Conservation (phyloP, 2,329 filamentous ascomycete genomes). For the Xylaria sp. region DNA sequence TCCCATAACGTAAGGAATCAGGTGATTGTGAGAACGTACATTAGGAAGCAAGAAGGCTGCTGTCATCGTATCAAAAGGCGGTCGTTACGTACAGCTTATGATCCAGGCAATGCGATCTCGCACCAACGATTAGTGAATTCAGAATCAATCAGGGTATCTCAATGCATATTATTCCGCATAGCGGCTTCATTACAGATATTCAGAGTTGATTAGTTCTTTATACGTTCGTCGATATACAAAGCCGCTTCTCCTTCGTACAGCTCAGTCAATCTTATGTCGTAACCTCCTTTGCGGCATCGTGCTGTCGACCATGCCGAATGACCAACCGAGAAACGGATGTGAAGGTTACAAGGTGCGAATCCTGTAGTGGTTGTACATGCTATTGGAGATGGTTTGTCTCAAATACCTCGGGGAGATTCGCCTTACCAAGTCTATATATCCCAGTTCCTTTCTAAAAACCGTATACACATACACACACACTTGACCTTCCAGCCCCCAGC, state of each 20-base stretch:
- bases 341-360: not conserved
- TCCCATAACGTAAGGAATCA: too few species aligned
- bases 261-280: not conserved
- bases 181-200: not conserved
- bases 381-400: slow-evolving; percentile 16
- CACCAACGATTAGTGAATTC: not conserved
- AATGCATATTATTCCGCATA: not conserved
- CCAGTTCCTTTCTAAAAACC: slow-evolving; percentile 3
- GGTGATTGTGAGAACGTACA: not conserved
- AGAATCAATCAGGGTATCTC: not conserved
- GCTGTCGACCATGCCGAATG: not conserved
- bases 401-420: not conserved
- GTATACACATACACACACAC: slow-evolving; percentile 4
- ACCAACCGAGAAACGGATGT: not conserved
- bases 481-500: not conserved
- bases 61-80: not conserved
- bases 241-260: not conserved
- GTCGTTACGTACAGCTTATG: not conserved
- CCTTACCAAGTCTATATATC: slow-evolving; percentile 17
- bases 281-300: not conserved
- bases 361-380: slow-evolving; percentile 16
- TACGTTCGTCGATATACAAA: not conserved
- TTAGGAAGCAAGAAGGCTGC: not conserved
- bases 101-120: not conserved
- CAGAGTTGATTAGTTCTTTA: slow-evolving; percentile 8